phyloP scores from a whole-genome alignment of 1,139 yeast genomes.

The Insectozyma bohioensis region DNA sequence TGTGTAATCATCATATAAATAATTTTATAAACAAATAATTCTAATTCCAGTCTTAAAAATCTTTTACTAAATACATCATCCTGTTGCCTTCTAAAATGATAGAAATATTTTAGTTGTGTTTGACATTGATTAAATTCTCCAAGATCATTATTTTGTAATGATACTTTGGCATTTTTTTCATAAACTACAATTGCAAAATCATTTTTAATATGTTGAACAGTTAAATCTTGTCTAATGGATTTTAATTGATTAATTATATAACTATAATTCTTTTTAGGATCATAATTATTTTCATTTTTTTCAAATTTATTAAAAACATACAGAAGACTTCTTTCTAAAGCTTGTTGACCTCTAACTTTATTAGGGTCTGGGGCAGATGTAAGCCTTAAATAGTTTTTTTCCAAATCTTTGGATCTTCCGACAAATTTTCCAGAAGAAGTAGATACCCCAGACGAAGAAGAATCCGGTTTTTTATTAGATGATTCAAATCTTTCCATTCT shows the following conservation, averaged over 20 bases:
- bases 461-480: too few relatives aligned
- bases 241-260: conserved; percentile 89
- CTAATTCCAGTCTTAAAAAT: conserved; percentile 38
- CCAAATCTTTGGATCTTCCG: conserved; percentile 66
- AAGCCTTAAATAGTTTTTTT: conserved; percentile 75
- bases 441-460: conserved; percentile 1
- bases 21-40: conserved; percentile 74
- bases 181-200: conserved; percentile 78
- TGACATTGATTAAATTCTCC: conserved; percentile 97
- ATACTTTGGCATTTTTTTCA: conserved; percentile 85
- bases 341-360: conserved; percentile 68
- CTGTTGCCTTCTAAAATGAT: conserved; percentile 30
- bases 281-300: conserved; percentile 45
- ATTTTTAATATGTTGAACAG: conserved; percentile 85
- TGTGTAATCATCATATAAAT: conserved; percentile 78
- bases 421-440: conserved; percentile 22
- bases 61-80: conserved; percentile 12
- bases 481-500: conserved; percentile 51
- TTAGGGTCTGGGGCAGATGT: conserved; percentile 93
- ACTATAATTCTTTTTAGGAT: conserved; percentile 53
- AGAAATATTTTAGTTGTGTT: conserved; percentile 68
- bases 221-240: conserved; percentile 87
- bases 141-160: conserved; percentile 76
- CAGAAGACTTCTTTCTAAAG: conserved; percentile 59
- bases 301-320: conserved; percentile 55